A percentile compares a stretch with the other conserved stretches of the same genome.
Evolutionary conservation across 2,329 filamentous ascomycete genomes (phyloP).

Genomic region (Huntiella bhutanensis): DNA sequence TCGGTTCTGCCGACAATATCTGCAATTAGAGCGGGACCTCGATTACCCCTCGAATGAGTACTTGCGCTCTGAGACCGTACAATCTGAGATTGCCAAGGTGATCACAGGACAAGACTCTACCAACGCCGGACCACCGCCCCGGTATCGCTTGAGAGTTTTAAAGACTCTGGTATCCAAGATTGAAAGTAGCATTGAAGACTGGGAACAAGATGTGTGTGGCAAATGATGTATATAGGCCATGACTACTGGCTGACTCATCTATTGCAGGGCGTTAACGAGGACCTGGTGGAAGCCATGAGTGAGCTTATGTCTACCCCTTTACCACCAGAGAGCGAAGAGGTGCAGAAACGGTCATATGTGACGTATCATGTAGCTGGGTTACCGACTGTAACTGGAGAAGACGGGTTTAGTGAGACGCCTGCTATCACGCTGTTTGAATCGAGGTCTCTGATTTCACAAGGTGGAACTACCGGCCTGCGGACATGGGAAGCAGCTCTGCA

Average conservation of each 20-base stretch:
- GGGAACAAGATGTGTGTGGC: slow-evolving; percentile 65
- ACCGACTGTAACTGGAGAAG: background rate
- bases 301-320: slow-evolving; percentile 43
- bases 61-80: slow-evolving; percentile 41
- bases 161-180: slow-evolving; percentile 54
- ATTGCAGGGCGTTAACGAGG: slow-evolving; percentile 60
- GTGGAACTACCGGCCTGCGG: slow-evolving; percentile 55
- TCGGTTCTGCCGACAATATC: slow-evolving; percentile 55
- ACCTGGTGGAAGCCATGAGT: slow-evolving; percentile 52
- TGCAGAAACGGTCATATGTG: slow-evolving; percentile 55
- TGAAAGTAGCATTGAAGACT: slow-evolving; percentile 58
- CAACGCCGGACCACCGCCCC: slow-evolving; percentile 31
- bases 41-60: slow-evolving; percentile 40
- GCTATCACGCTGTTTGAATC: slow-evolving; percentile 49
- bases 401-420: background rate
- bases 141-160: slow-evolving; percentile 53
- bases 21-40: slow-evolving; percentile 51
- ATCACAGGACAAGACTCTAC: slow-evolving; percentile 1
- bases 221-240: background rate
- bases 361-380: slow-evolving; percentile 41
- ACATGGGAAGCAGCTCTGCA: slow-evolving; percentile 71
- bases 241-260: slow-evolving; percentile 1
- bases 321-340: slow-evolving; percentile 43
- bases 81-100: slow-evolving; percentile 20
- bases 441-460: slow-evolving; percentile 46